Conservation (phyloP, 176 grass and related monocot genomes). For the Avena atlantica region DNA sequence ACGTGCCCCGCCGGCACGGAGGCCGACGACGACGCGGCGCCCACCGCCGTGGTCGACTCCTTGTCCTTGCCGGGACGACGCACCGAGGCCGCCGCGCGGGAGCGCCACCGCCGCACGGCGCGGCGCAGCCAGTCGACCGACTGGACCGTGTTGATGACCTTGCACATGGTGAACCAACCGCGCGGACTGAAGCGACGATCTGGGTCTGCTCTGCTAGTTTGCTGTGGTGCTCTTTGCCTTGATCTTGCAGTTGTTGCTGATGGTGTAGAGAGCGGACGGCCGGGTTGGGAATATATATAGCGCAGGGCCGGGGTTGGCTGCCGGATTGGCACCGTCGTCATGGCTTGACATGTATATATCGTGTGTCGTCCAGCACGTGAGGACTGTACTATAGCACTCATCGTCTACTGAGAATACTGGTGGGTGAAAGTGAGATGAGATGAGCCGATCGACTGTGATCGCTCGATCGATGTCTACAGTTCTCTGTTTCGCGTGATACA, state of each 20-base stretch:
- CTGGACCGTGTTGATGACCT: constrained; percentile 35
- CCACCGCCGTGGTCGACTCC: background rate
- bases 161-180: constrained; percentile 38
- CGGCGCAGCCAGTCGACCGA: constrained; percentile 44
- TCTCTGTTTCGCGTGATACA: constrained; percentile 11
- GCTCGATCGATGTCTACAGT: background rate
- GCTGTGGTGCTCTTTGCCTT: background rate
- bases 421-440: background rate
- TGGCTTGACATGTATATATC: background rate
- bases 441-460: background rate
- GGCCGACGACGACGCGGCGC: no score
- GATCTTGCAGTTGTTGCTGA: background rate
- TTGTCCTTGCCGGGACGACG: background rate
- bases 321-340: constrained; percentile 2
- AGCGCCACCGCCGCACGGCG: constrained; percentile 39
- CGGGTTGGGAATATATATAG: constrained; percentile 45
- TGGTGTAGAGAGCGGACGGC: background rate
- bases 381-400: background rate
- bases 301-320: background rate
- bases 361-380: background rate
- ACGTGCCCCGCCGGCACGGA: constrained; percentile 53
- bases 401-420: background rate
- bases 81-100: background rate
- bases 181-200: background rate
- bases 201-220: background rate